Conservation (phyloP, 805 yeast genomes). For the Candida pini region DNA sequence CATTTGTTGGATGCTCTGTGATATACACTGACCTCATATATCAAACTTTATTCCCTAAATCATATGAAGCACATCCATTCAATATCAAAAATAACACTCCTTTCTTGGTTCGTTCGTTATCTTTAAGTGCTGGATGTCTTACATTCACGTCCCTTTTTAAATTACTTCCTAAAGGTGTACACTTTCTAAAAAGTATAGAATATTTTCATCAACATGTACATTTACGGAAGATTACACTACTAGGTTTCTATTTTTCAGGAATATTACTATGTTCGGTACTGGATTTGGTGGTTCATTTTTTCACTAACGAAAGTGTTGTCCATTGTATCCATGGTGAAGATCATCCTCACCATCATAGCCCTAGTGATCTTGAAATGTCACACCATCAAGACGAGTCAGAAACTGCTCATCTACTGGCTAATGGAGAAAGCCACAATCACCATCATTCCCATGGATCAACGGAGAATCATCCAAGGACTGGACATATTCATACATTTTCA, state of each 20-base stretch:
- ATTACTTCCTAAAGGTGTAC: slow-evolving; percentile 63
- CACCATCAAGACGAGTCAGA: slow-evolving; percentile 3
- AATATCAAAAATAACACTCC: slow-evolving; percentile 51
- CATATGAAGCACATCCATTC: slow-evolving; percentile 40
- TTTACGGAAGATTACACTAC: slow-evolving; percentile 38
- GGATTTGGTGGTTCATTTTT: slow-evolving; percentile 61
- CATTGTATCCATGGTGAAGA: slow-evolving; percentile 70
- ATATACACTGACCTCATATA: slow-evolving; percentile 59
- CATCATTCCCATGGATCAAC: slow-evolving; percentile 8
- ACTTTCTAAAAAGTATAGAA: slow-evolving; percentile 35
- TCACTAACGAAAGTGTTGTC: slow-evolving; percentile 76
- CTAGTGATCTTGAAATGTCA: not conserved
- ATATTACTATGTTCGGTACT: slow-evolving; percentile 51
- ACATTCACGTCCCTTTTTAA: slow-evolving; percentile 71
- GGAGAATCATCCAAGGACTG: not conserved
- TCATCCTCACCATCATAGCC: slow-evolving; percentile 3
- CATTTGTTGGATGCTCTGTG: slow-evolving; percentile 64
- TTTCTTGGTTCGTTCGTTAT: slow-evolving; percentile 68
- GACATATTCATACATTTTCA: not conserved
- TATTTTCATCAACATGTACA: slow-evolving; percentile 18
- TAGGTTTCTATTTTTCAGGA: slow-evolving; percentile 43
- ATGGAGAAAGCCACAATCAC: not conserved
- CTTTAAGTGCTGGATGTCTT: slow-evolving; percentile 79
- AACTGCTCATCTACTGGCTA: not conserved
- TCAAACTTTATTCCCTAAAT: slow-evolving; percentile 34